phyloP scores from a whole-genome alignment of 495 filamentous ascomycete genomes.

The Immersiella caudata region DNA sequence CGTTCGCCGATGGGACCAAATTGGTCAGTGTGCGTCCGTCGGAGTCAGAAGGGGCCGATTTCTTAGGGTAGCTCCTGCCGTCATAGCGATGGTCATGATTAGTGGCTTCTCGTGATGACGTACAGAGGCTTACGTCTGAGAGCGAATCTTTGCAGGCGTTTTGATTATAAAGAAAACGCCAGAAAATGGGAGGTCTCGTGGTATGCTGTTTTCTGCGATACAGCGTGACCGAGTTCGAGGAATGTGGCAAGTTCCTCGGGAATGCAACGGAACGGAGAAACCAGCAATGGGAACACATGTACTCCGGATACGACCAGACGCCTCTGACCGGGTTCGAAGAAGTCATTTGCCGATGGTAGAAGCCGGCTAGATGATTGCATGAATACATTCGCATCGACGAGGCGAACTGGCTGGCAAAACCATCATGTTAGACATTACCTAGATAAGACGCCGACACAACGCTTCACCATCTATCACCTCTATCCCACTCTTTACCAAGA shows the following conservation, averaged over 20 bases:
- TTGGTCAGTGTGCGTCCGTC: background rate
- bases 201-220: no score
- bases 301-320: no score
- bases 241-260: no score
- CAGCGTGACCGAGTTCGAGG: no score
- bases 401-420: no score
- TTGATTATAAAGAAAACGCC: background rate
- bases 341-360: no score
- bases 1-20: background rate
- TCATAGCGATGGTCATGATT: background rate
- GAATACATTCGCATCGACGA: no score
- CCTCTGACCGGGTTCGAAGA: no score
- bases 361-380: no score
- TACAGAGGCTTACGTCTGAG: background rate
- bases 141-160: background rate
- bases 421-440: background rate
- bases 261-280: no score
- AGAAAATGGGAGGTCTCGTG: background rate
- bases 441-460: background rate
- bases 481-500: background rate
- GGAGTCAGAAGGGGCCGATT: background rate
- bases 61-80: background rate
- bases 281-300: no score
- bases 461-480: background rate
- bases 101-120: background rate